phyloP scores from a whole-genome alignment of 139 green algal genomes.

The Chlamydomonas sp. region DNA sequence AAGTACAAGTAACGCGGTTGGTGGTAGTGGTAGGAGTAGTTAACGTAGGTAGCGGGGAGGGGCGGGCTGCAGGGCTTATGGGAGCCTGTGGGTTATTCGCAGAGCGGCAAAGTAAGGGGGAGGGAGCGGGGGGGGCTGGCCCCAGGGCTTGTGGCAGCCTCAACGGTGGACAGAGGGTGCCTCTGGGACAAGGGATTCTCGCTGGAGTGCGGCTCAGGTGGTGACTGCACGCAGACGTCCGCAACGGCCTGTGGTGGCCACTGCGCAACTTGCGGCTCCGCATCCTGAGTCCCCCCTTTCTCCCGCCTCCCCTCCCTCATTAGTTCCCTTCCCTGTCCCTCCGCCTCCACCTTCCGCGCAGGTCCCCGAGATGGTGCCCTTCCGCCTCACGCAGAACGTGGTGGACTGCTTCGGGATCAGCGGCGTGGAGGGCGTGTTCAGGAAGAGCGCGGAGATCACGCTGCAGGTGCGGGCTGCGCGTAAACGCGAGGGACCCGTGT shows the following conservation, averaged over 20 bases:
- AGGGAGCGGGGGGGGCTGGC: no score
- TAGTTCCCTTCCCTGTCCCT: neutral
- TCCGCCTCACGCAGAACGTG: constrained; percentile 98
- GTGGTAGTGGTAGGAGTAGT: constrained; percentile 84
- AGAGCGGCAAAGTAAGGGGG: no score
- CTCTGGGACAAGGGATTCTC: no score
- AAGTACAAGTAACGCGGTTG: constrained; percentile 28
- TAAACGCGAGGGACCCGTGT: no score
- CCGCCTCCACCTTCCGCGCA: neutral
- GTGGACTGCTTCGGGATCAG: constrained; percentile 93
- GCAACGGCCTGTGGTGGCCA: no score
- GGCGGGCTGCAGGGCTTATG: neutral
- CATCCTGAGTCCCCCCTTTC: no score
- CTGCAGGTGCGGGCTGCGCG: constrained; percentile 67
- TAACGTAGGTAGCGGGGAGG: neutral
- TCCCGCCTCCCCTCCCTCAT: neutral
- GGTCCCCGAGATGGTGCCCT: constrained; percentile 95
- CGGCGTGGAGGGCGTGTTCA: constrained; percentile 91
- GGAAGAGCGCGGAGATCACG: constrained; percentile 86
- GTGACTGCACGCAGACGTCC: no score
- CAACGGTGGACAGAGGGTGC: no score
- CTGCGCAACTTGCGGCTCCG: no score
- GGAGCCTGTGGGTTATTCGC: no score
- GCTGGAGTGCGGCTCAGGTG: no score
- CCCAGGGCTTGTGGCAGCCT: no score